Conservation (phyloP, 2,329 filamentous ascomycete genomes). For the Chrysoporthe puriensis region DNA sequence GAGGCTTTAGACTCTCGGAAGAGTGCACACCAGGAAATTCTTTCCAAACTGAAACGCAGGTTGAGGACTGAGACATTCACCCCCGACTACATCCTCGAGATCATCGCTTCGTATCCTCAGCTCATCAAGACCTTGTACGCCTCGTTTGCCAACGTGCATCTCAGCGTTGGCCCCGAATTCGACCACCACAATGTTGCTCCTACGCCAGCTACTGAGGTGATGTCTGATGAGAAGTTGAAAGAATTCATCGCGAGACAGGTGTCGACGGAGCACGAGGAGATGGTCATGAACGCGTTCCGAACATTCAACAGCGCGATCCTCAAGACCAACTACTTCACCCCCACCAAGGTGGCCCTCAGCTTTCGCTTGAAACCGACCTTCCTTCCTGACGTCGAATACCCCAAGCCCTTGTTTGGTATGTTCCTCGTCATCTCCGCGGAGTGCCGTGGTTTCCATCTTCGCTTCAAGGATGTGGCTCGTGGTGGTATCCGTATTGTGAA, state of each 20-base stretch:
- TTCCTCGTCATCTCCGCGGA: slow-evolving; percentile 97
- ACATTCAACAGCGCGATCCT: slow-evolving; percentile 92
- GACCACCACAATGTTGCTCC: slow-evolving; percentile 57
- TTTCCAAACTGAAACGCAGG: slow-evolving; percentile 93
- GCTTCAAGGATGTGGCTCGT: slow-evolving; percentile 95
- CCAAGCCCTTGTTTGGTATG: slow-evolving; percentile 94
- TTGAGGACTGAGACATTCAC: slow-evolving; percentile 97
- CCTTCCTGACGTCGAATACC: slow-evolving; percentile 89
- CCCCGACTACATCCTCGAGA: slow-evolving; percentile 96
- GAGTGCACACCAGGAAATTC: slow-evolving; percentile 81
- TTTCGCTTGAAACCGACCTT: slow-evolving; percentile 92
- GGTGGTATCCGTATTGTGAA: slow-evolving; percentile 99
- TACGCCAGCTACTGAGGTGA: slow-evolving; percentile 65
- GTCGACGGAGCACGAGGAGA: slow-evolving; percentile 91
- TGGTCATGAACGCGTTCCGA: slow-evolving; percentile 96
- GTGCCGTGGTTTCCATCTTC: slow-evolving; percentile 94
- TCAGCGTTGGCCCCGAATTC: slow-evolving; percentile 55
- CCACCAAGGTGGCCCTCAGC: slow-evolving; percentile 96
- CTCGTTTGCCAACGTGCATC: slow-evolving; percentile 87
- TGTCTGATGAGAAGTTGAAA: slow-evolving; percentile 74
- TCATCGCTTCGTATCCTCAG: slow-evolving; percentile 87
- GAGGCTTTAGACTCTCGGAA: slow-evolving; percentile 81
- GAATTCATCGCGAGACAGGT: slow-evolving; percentile 79
- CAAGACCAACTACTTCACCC: slow-evolving; percentile 97
- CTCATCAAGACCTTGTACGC: slow-evolving; percentile 88